A percentile compares a stretch with the other conserved stretches of the same genome.
These are phyloP conservation scores for Primulina huaijiensis DNA, from an alignment of 257 asterid genomes.

Conservation along the genomic window DNA sequence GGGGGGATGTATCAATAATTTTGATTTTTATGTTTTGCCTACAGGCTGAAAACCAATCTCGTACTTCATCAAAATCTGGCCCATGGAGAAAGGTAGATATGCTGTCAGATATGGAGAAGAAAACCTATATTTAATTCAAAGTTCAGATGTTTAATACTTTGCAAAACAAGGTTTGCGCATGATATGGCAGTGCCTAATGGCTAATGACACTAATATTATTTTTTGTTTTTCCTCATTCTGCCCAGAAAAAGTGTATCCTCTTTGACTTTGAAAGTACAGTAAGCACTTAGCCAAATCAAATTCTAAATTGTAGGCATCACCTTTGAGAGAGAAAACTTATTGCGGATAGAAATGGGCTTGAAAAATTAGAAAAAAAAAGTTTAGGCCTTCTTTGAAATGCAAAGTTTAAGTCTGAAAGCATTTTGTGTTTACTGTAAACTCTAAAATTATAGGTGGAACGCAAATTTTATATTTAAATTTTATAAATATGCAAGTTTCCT, in stretches of 20 bases:
- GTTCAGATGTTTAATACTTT: background rate
- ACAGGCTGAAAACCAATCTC: conserved; percentile 34
- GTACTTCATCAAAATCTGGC: conserved; percentile 40
- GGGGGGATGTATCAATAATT: conserved; percentile 9
- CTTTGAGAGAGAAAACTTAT: too few species aligned
- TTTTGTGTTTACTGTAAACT: background rate
- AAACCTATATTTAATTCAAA: too few species aligned
- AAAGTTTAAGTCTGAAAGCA: background rate
- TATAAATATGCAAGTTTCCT: background rate
- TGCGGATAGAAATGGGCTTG: too few species aligned
- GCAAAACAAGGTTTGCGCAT: background rate
- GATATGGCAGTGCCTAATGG: background rate
- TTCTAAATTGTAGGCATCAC: background rate
- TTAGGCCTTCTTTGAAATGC: background rate
- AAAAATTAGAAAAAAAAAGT: background rate
- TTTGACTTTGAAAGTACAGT: too few species aligned
- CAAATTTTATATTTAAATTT: too few species aligned
- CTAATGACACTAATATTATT: background rate
- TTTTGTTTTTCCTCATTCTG: too few species aligned
- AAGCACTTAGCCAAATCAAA: background rate
- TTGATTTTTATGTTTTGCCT: conserved; percentile 1
- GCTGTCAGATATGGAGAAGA: background rate
- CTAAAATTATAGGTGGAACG: too few species aligned
- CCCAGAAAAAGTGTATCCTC: background rate
- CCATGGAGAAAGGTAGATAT: conserved; percentile 50